Evolutionary conservation across 306 rosid species (phyloP).

Genomic region (Cicer chorassanicum): DNA sequence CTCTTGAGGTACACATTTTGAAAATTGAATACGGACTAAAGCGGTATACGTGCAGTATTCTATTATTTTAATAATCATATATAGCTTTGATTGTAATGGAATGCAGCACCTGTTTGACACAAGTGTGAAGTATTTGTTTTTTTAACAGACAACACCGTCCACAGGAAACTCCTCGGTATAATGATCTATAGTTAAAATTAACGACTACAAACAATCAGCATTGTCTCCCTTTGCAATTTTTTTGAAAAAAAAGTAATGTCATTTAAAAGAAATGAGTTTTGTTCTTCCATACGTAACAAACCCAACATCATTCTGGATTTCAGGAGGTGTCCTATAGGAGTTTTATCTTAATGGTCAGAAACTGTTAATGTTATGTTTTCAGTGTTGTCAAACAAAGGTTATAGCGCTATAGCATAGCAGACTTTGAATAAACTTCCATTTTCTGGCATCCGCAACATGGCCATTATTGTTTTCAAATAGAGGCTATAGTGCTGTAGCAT

Average conservation of each 20-base stretch:
- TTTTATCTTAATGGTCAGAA: constrained; percentile 6
- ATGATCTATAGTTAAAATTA: constrained; percentile 2
- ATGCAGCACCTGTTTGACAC: constrained; percentile 10
- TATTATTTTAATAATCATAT: constrained; percentile 20
- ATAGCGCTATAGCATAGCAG: neutral
- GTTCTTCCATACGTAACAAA: neutral
- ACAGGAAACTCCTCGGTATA: neutral
- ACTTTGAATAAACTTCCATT: neutral
- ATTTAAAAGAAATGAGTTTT: neutral
- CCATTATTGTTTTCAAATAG: neutral
- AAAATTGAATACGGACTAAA: neutral
- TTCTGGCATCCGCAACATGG: too few relatives aligned
- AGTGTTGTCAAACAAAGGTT: neutral
- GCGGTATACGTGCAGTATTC: neutral
- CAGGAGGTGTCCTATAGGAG: neutral
- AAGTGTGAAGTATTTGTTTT: neutral
- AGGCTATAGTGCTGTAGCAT: neutral
- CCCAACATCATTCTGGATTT: neutral
- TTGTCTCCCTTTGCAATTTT: neutral
- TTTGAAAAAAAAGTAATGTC: neutral
- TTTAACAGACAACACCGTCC: neutral
- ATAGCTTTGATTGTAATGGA: neutral
- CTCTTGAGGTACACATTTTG: constrained; percentile 75
- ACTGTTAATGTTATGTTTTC: constrained; percentile 9
- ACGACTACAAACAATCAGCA: neutral